Evolutionary conservation across 768 basidiomycete species (phyloP).

Genomic region (Russula brevipes): DNA sequence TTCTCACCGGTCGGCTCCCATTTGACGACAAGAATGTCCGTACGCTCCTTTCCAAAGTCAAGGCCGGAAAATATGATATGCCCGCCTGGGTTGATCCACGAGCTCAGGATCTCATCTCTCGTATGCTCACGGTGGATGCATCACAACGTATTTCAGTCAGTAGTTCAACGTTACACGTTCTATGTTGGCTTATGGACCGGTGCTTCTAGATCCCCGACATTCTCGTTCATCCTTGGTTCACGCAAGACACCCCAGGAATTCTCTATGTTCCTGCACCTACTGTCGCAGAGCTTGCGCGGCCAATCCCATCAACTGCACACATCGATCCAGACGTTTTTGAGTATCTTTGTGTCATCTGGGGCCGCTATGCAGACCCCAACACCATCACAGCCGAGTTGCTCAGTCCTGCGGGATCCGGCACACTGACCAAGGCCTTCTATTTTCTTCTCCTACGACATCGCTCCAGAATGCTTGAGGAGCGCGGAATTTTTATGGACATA

Average conservation of each 20-base stretch:
- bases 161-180: neutral
- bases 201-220: conserved; percentile 74
- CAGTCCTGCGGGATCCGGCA: conserved; percentile 61
- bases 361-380: conserved; percentile 57
- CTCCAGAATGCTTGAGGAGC: conserved; percentile 54
- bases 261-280: conserved; percentile 39
- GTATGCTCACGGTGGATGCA: conserved; percentile 88
- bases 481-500: conserved; percentile 42
- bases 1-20: conserved; percentile 85
- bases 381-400: conserved; percentile 61
- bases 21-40: conserved; percentile 89
- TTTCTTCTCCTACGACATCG: conserved; percentile 75
- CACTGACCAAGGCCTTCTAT: conserved; percentile 85
- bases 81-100: conserved; percentile 76
- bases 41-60: conserved; percentile 78
- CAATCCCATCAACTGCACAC: conserved; percentile 58
- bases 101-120: conserved; percentile 75
- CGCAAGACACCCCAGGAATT: conserved; percentile 46
- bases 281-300: conserved; percentile 53
- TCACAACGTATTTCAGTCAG: conserved; percentile 72
- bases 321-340: conserved; percentile 75
- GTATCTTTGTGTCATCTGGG: conserved; percentile 81
- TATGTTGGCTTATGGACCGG: neutral
- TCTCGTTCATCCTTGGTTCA: conserved; percentile 78
- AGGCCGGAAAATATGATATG: conserved; percentile 78